Base-by-base conservation (phyloP, 495 filamentous ascomycete species). In the Trichoderma orchidacearum region DNA sequence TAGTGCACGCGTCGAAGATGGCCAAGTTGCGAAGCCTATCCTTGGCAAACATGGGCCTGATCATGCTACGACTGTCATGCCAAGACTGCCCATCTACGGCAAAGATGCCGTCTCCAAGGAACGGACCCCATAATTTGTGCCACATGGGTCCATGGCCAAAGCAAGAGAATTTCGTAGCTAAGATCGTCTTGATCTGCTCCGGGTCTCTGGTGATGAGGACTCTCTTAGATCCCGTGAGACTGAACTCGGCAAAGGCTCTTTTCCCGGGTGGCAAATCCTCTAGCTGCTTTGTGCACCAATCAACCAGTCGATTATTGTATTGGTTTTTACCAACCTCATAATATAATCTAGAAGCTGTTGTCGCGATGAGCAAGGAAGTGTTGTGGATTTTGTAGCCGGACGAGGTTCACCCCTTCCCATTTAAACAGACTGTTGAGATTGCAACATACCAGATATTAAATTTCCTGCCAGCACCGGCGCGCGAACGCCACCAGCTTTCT, bases 101-200 rank as follows among this genome's bases (percentile, higher is more conserved):
- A 62, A 84, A 83, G 62, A 84, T 82, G 59, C 74, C 70, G 55
- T 80, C 70, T 3, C 80, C 80, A 2, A 84, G 68, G 52, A 82
- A 82, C 7, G 74, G 75, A 45, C 71, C 63, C 75, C 75, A 82
- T 18, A 75, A 65, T 15, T 71, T 60, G 45, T 77, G 67, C 54
- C 81, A 81, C 30, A 61, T 56, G 34, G 74, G 67, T 15, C 79
- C 80, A 61, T 81, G 80, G 48, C 78, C 78, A 61, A 71, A 84
- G 45, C 80, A 72, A 41, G 62, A 61, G 57, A 84, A 81, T 36
- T 81, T 77, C 28, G 75, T 72, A 0, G 80, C 75, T 31, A 83
- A 65, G 12, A 83, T 63, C 6, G 78, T 72, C 60, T 83, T 82
- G 62, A 84, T 67, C 56, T 82, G 80, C 58, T 79, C 78, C n/a